Evolutionary conservation across 78 protist species (phyloP).

Genomic region (Cavenderia fasciculata): DNA sequence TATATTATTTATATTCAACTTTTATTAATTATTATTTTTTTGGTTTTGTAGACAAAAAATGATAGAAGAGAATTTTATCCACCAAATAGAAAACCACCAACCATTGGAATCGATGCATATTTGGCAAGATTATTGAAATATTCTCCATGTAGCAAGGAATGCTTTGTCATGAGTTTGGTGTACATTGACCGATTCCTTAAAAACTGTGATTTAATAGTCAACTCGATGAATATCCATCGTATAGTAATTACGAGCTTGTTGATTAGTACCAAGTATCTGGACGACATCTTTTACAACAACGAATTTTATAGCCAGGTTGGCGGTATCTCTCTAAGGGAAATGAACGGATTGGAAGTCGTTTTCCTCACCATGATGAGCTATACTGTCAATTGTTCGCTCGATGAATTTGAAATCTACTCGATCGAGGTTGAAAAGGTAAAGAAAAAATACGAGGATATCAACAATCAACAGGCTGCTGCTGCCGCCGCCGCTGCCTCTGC

Average conservation of each 20-base stretch:
- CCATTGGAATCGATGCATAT: constrained; percentile 74
- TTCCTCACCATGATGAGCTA: constrained; percentile 79
- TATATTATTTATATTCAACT: background rate
- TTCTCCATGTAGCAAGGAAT: constrained; percentile 76
- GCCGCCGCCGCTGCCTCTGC: background rate
- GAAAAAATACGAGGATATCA: constrained; percentile 10
- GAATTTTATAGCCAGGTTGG: constrained; percentile 78
- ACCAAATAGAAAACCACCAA: constrained; percentile 80
- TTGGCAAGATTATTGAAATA: constrained; percentile 69
- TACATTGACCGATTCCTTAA: constrained; percentile 72
- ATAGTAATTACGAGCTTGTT: constrained; percentile 65
- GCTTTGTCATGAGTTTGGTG: constrained; percentile 72
- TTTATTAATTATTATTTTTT: background rate
- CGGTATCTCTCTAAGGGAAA: constrained; percentile 59
- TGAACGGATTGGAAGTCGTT: constrained; percentile 59
- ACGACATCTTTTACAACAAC: constrained; percentile 78
- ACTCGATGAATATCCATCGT: constrained; percentile 77
- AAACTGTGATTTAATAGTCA: constrained; percentile 52
- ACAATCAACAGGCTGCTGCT: background rate
- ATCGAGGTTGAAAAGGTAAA: constrained; percentile 63
- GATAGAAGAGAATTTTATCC: constrained; percentile 69
- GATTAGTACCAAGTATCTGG: constrained; percentile 67
- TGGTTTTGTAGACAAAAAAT: constrained; percentile 6
- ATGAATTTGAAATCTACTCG: constrained; percentile 61
- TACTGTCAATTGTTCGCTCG: constrained; percentile 75